Percentiles rank a stretch among this genome's conserved stretches.
These are phyloP conservation scores for Solanum paucissectum DNA, from an alignment of 257 asterid genomes.

Conservation along the genomic window DNA sequence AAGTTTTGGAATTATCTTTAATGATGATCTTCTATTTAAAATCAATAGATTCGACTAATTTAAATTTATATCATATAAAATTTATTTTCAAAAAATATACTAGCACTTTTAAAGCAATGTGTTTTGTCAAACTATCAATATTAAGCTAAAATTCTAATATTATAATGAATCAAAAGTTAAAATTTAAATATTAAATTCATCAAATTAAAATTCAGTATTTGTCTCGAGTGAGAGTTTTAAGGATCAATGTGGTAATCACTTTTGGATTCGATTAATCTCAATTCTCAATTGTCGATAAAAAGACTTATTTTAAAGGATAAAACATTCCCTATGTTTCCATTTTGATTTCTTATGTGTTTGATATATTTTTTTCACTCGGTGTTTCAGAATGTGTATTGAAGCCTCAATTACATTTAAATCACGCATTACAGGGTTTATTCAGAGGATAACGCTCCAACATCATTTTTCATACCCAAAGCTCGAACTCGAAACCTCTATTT, in stretches of 20 bases:
- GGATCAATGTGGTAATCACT: background rate
- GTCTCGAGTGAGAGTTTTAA: background rate
- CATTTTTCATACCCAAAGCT: background rate
- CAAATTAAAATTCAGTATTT: background rate
- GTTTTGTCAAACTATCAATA: background rate
- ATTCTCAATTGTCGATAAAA: background rate
- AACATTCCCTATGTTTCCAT: background rate
- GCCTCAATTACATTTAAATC: background rate
- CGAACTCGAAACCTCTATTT: no score
- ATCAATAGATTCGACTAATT: background rate
- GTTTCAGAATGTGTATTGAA: background rate
- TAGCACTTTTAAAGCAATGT: background rate
- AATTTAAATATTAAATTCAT: background rate
- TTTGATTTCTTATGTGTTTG: background rate
- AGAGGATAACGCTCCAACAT: background rate
- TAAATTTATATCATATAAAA: background rate
- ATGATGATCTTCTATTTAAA: background rate
- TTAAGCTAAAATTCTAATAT: background rate
- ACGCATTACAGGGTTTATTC: rapidly evolving
- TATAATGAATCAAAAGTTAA: background rate
- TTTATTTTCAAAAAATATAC: background rate
- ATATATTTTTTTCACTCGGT: no score
- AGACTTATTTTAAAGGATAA: background rate
- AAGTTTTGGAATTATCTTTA: background rate
- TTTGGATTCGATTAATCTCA: background rate